phyloP scores from a whole-genome alignment of 768 basidiomycete species.

The Calocybe gangraenosa region DNA sequence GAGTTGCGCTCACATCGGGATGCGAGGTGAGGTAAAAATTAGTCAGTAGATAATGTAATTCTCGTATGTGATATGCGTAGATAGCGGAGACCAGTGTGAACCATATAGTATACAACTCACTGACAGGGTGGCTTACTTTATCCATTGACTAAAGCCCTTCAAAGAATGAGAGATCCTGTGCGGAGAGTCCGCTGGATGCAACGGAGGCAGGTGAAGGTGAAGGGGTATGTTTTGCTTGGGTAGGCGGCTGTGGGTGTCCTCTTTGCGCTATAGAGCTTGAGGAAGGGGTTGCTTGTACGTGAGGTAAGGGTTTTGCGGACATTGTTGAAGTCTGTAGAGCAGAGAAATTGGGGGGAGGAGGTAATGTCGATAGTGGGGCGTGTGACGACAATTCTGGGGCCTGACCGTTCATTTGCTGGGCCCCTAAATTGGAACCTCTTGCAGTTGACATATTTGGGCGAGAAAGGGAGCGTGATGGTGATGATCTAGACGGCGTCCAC shows the following conservation, averaged over 20 bases:
- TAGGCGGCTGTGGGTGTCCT: neutral
- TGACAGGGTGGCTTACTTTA: too few relatives aligned
- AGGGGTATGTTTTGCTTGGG: conserved; percentile 9
- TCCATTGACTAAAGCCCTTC: conserved; percentile 53
- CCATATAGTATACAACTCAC: too few relatives aligned
- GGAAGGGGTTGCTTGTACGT: conserved; percentile 7
- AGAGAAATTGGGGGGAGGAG: conserved; percentile 12
- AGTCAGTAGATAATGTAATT: too few relatives aligned
- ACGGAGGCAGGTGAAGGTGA: conserved; percentile 19
- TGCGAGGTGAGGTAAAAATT: too few relatives aligned
- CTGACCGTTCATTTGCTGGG: conserved; percentile 23
- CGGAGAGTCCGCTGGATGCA: conserved; percentile 56
- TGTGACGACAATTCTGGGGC: conserved; percentile 17
- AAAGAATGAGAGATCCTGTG: conserved; percentile 86
- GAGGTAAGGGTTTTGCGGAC: conserved; percentile 2
- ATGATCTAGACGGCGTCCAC: too few relatives aligned
- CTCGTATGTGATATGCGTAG: too few relatives aligned
- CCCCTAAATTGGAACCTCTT: conserved; percentile 26
- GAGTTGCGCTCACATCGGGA: too few relatives aligned
- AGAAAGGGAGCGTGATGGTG: conserved; percentile 31
- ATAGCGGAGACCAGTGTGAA: too few relatives aligned
- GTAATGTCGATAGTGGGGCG: conserved; percentile 10
- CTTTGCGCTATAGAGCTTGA: conserved; percentile 2
- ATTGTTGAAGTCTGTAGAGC: conserved; percentile 5
- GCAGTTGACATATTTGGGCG: conserved; percentile 11